Conservation (phyloP, 805 yeast genomes). For the Candida qinlingensis region DNA sequence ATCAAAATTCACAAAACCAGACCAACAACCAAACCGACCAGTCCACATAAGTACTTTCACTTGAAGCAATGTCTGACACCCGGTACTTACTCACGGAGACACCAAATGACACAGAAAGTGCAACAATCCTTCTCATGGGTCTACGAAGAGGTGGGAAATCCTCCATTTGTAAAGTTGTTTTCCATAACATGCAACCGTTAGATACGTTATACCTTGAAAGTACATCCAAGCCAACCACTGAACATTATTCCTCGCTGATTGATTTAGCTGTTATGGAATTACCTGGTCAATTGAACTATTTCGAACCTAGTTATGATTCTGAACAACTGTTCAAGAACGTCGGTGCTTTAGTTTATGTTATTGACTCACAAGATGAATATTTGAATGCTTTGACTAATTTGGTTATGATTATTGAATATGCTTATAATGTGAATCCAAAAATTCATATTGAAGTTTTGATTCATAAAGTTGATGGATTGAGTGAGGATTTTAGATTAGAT, state of each 20-base stretch:
- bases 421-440: conserved; percentile 75
- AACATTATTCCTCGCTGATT: conserved; percentile 75
- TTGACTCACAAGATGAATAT: conserved; percentile 94
- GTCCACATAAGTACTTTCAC: not conserved
- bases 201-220: conserved; percentile 88
- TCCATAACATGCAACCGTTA: conserved; percentile 93
- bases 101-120: conserved; percentile 51
- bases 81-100: conserved; percentile 12
- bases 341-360: conserved; percentile 90
- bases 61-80: conserved; percentile 4
- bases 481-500: conserved; percentile 90
- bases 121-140: conserved; percentile 87
- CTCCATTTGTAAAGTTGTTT: conserved; percentile 91
- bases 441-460: conserved; percentile 89
- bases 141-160: conserved; percentile 84
- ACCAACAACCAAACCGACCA: not conserved
- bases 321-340: conserved; percentile 72
- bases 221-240: conserved; percentile 84
- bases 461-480: conserved; percentile 87
- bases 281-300: conserved; percentile 89
- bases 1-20: not conserved
- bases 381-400: conserved; percentile 84
- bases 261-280: conserved; percentile 88
- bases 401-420: conserved; percentile 83
- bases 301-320: conserved; percentile 79